Evolutionary conservation across 257 asterid genomes (phyloP), one percentile per base, ranked within the genome.

Genomic region (Verbena officinalis): DNA sequence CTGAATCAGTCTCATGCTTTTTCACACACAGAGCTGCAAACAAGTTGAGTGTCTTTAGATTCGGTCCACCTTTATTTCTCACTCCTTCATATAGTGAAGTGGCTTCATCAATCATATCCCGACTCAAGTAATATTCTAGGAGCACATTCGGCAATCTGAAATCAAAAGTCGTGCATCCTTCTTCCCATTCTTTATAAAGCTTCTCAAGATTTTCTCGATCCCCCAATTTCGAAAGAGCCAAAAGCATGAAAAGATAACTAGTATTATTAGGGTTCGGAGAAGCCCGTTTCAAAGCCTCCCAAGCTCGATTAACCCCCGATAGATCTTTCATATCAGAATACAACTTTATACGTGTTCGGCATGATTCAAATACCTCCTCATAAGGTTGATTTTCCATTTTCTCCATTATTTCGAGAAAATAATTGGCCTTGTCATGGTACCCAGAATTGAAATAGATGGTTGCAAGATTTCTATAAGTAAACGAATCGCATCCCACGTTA

Each of bases 381-480:
- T 65, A 64, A 36, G 39, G 54, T 49, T 38, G 27, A 55, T 36
- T 33, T 62, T 83, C 48, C 74, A 55, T 50, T 39, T 76, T 68
- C 73, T 83, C 95, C 85, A 84, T 80, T 75, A 53, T 59, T 48
- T 40, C 70, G 14, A 88, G 91, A 56, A 65, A 69, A 67, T 12
- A 62, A 13, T 20, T 69, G 4, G 87, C 90, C 70, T 86, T 84
- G 20, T 79, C 84, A 51, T 45, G 77, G 21, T 62, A 6, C 51
- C 95, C 89, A 0, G 81, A 61, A 44, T 83, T 77, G 68, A 80
- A 36, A 78, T 75, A 80, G 30, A 83, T 64, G 52, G 78, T 82
- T 16, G 95, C 95, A 6, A 88, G 70, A 55, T 84, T 91, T 55
- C 87, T 90, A 34, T 70, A 81, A 0, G 94, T 91, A 72, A 84